These are phyloP conservation scores for Penstemon eatonii DNA, from an alignment of 257 asterid species.

Conservation along the genomic window DNA sequence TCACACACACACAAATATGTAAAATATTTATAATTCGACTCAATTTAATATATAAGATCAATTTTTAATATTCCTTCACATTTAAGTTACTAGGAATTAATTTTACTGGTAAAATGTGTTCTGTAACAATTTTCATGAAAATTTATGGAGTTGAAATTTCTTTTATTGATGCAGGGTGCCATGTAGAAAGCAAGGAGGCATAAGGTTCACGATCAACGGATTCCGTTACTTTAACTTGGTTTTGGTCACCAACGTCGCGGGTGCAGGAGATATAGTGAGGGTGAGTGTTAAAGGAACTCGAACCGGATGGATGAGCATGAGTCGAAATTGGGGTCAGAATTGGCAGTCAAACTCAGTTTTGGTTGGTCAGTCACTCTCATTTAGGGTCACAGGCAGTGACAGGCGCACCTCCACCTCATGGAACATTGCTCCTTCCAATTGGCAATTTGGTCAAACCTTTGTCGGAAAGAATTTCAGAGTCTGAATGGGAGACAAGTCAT, in stretches of 20 bases:
- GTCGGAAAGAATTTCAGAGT: conserved; percentile 80
- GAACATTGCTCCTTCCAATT: conserved; percentile 64
- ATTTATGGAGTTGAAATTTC: background rate
- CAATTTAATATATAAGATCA: too few relatives aligned
- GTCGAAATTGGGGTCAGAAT: conserved; percentile 94
- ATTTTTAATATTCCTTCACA: too few relatives aligned
- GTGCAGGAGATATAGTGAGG: conserved; percentile 78
- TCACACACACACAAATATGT: too few relatives aligned
- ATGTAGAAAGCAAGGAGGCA: conserved; percentile 73
- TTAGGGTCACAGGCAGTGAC: conserved; percentile 70
- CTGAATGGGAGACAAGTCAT: conserved; percentile 18
- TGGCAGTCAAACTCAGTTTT: conserved; percentile 65
- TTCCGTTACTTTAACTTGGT: conserved; percentile 77
- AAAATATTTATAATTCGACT: too few relatives aligned
- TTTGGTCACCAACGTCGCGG: conserved; percentile 74
- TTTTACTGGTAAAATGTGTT: background rate
- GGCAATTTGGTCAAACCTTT: conserved; percentile 89
- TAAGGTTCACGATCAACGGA: conserved; percentile 79
- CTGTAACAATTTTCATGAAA: background rate
- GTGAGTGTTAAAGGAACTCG: conserved; percentile 62
- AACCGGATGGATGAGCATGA: conserved; percentile 71
- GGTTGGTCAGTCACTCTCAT: conserved; percentile 73
- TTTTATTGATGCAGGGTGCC: conserved; percentile 55
- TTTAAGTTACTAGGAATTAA: too few relatives aligned
- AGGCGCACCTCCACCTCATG: conserved; percentile 74